Base-by-base conservation (phyloP, 331 rosid genomes). In the Quercus phellos region DNA sequence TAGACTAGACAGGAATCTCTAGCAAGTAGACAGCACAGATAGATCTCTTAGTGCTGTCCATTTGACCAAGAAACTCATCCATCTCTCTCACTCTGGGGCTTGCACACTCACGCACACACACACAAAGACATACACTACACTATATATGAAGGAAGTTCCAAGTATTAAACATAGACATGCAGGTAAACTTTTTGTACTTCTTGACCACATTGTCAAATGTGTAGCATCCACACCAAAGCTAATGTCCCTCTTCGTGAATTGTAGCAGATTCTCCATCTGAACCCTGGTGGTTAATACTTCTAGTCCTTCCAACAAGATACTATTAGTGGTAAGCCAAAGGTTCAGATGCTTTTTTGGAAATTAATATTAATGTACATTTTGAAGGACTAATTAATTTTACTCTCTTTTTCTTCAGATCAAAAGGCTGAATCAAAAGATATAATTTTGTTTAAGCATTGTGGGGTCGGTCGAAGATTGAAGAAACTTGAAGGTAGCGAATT, bases 41-140 rank as follows among this genome's bases (percentile, higher is more conserved):
- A 87, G 92, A 92, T 89, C 88, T 85, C 83, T 82, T 78, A 75
- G 81, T 78, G 90, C 89, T 85, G 92, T 90, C 84, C 90, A 81
- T 90, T 92, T 92, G 98, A 92, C 97, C 80, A 85, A 79, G 34
- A 82, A 60, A 86, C 85, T 85, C 84, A 82, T 83, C 83, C 35
- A 24, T 12, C 79, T 72, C 53, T 58, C 53, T 42, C 74, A 38
- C 46, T 51, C 74, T 68, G 53, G 73, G 60, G 32, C 73, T 74
- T 63, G 68, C 74, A 42, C 53, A 50, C 73, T 21, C 19, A 55
- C 51, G 72, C 22, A 68, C 70, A 2, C 51, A 12, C 14, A 13
- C 4, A 46, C 46, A 38, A 8, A 8, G 1, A 8, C 3, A 46
- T 3, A 12, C 17, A 46, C 4, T 3, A 0, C 4, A 46, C 53